Conservation (phyloP, 2,329 filamentous ascomycete genomes). For the Xylaria sp. region DNA sequence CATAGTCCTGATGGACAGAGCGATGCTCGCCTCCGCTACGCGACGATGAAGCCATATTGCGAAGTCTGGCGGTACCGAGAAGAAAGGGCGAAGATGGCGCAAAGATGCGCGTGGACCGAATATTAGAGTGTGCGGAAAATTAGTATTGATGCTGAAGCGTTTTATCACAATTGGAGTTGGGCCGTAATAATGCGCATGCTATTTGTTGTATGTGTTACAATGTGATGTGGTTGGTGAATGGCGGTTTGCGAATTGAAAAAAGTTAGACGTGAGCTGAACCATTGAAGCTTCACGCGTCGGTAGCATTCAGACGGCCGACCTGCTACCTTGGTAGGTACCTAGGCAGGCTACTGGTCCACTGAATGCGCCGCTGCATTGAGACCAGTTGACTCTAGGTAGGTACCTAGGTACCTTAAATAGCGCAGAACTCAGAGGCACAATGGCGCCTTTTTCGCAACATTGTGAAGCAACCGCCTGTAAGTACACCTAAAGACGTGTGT, state of each 20-base stretch:
- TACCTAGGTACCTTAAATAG: not conserved
- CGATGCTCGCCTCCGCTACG: constrained; percentile 62
- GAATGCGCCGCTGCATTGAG: not conserved
- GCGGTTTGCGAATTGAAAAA: constrained; percentile 23
- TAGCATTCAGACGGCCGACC: constrained; percentile 1
- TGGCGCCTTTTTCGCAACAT: too few relatives aligned
- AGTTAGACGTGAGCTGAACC: not conserved
- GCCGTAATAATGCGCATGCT: not conserved
- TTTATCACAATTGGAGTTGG: not conserved
- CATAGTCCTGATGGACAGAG: constrained; percentile 91
- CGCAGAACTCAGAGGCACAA: too few relatives aligned
- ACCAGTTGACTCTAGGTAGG: not conserved
- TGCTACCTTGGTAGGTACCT: constrained; percentile 7
- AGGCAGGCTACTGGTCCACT: not conserved
- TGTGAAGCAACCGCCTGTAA: too few relatives aligned
- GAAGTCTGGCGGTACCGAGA: constrained; percentile 15
- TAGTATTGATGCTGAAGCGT: not conserved
- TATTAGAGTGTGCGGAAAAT: not conserved
- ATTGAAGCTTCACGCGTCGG: constrained; percentile 33
- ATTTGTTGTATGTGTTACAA: not conserved
- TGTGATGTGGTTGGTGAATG: not conserved
- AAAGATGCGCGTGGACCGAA: constrained; percentile 11
- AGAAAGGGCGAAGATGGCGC: constrained; percentile 18
- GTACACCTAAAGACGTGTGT: too few relatives aligned
- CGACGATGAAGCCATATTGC: constrained; percentile 57